These are phyloP conservation scores for Herpetomonas muscarum DNA, from an alignment of 208 protist species.

Conservation along the genomic window DNA sequence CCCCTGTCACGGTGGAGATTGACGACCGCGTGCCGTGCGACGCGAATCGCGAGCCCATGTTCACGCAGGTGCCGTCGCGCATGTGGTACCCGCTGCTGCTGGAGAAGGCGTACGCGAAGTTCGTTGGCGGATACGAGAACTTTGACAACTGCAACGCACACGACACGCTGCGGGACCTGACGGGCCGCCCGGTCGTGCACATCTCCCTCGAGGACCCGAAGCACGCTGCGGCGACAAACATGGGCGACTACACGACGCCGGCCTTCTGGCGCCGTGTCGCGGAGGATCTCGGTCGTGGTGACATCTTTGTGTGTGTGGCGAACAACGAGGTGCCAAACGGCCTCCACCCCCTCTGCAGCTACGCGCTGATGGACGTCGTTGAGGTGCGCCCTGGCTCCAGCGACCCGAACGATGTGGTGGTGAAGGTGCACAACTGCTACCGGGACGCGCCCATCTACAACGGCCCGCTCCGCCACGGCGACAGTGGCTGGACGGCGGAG, in stretches of 20 bases:
- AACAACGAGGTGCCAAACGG: constrained; percentile 52
- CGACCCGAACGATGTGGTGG: constrained; percentile 49
- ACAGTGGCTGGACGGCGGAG: constrained; percentile 47
- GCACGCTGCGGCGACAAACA: constrained; percentile 61
- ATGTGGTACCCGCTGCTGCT: constrained; percentile 83
- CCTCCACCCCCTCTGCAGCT: constrained; percentile 69
- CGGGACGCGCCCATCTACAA: constrained; percentile 50
- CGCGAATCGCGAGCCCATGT: constrained; percentile 63
- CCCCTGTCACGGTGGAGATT: constrained; percentile 56
- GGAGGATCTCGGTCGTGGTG: constrained; percentile 51
- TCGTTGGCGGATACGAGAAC: constrained; percentile 75
- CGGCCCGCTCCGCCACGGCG: constrained; percentile 37
- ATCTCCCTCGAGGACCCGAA: constrained; percentile 76
- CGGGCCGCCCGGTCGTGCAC: constrained; percentile 74
- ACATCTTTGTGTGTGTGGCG: constrained; percentile 70
- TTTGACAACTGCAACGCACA: constrained; percentile 78
- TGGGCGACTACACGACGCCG: constrained; percentile 61
- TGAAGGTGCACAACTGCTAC: constrained; percentile 82
- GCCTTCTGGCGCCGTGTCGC: constrained; percentile 65
- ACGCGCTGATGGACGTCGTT: constrained; percentile 66
- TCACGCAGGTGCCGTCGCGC: constrained; percentile 55
- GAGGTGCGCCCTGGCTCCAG: constrained; percentile 29
- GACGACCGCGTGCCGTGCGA: constrained; percentile 79
- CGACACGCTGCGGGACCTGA: constrained; percentile 82
- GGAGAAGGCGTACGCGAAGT: constrained; percentile 92